Evolutionary conservation across 164 flowering plant species (phyloP).

Genomic region (Nymphaea thermarum): DNA sequence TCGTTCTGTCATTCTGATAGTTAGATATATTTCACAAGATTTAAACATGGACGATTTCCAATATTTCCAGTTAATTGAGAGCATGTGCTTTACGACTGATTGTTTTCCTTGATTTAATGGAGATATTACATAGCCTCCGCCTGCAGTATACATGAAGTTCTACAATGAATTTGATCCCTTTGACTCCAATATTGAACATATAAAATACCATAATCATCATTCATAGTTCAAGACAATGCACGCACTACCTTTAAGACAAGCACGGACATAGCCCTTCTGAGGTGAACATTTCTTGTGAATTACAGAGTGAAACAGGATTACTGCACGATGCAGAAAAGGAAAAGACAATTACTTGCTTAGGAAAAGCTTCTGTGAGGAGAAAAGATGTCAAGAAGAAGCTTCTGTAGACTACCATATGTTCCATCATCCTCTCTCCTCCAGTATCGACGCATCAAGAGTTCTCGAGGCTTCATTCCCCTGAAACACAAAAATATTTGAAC

Average conservation of each 20-base stretch:
- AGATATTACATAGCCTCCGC: slow-evolving; percentile 86
- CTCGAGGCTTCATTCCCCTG: slow-evolving; percentile 89
- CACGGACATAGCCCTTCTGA: slow-evolving; percentile 65
- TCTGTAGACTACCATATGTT: slow-evolving; percentile 56
- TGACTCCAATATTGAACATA: too few species aligned
- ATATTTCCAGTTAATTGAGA: slow-evolving; percentile 81
- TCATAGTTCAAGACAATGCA: slow-evolving; percentile 19
- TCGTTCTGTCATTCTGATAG: slow-evolving; percentile 71
- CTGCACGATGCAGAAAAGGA: slow-evolving; percentile 26
- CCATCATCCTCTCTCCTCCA: slow-evolving; percentile 99
- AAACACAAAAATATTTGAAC: not conserved
- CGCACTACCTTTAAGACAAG: slow-evolving; percentile 95
- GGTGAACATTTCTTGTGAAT: slow-evolving; percentile 57
- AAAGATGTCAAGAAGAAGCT: not conserved
- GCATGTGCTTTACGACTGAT: slow-evolving; percentile 89
- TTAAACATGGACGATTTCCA: slow-evolving; percentile 59
- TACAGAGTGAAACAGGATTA: slow-evolving; percentile 84
- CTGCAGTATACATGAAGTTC: slow-evolving; percentile 20
- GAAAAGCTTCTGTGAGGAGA: not conserved
- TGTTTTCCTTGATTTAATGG: slow-evolving; percentile 60
- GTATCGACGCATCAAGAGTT: slow-evolving; percentile 62
- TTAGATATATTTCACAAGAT: slow-evolving; percentile 45
- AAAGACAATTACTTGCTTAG: not conserved
- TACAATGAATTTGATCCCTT: too few species aligned
- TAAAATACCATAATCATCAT: not conserved